Percentiles rank a stretch among this genome's conserved stretches.
These are phyloP conservation scores for Malassezia pachydermatis DNA, from an alignment of 1,284 basidiomycete genomes.

Conservation along the genomic window DNA sequence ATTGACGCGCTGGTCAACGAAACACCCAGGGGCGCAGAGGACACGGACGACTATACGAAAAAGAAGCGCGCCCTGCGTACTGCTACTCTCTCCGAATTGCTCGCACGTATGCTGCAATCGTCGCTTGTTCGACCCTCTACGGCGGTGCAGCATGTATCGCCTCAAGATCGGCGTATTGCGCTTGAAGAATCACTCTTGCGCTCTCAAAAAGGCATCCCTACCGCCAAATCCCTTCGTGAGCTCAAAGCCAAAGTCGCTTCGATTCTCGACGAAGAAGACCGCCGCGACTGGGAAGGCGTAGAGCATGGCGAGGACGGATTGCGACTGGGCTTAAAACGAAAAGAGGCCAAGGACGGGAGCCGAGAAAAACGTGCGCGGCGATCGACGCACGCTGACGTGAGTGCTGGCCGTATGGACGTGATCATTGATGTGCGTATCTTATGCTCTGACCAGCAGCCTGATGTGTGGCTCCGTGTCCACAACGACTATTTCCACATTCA, in stretches of 20 bases:
- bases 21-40: neutral
- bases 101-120: constrained; percentile 5
- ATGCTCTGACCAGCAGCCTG: constrained; percentile 18
- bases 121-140: constrained; percentile 30
- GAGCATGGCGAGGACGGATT: constrained; percentile 13
- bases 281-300: constrained; percentile 32
- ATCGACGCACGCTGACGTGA: constrained; percentile 18
- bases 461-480: constrained; percentile 70
- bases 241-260: constrained; percentile 39
- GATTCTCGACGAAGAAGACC: constrained; percentile 33
- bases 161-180: constrained; percentile 42
- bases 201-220: constrained; percentile 45
- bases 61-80: neutral
- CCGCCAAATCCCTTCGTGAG: constrained; percentile 47
- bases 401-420: constrained; percentile 17
- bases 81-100: neutral
- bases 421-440: constrained; percentile 23
- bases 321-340: constrained; percentile 29
- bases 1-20: constrained; percentile 48
- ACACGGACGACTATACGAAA: neutral
- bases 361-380: constrained; percentile 3
- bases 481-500: constrained; percentile 77
- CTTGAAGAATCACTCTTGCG: constrained; percentile 31
- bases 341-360: constrained; percentile 11
- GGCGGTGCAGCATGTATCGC: constrained; percentile 47